Percentiles rank a stretch among this genome's conserved stretches.
phyloP scores from a whole-genome alignment of 192 early-diverging fungal genomes.

The Coemansia reversa region DNA sequence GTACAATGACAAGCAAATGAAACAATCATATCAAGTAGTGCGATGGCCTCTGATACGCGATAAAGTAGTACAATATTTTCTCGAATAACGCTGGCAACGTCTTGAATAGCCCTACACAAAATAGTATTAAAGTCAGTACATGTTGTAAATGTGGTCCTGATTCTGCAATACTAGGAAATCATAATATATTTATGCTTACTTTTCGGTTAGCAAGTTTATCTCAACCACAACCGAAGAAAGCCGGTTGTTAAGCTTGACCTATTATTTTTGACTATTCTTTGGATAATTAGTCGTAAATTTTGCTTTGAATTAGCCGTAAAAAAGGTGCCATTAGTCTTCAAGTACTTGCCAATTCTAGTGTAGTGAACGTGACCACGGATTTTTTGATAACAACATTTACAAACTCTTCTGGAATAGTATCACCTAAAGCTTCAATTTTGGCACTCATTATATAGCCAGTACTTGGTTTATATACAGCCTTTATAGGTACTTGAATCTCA shows the following conservation, averaged over 20 bases:
- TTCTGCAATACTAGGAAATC: no score
- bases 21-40: slow-evolving; percentile 72
- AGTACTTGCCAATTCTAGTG: slow-evolving; percentile 66
- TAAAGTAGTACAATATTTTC: slow-evolving; percentile 64
- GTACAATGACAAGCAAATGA: slow-evolving; percentile 73
- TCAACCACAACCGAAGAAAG: slow-evolving; percentile 80
- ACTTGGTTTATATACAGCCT: slow-evolving; percentile 61
- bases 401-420: slow-evolving; percentile 63
- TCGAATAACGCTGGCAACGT: slow-evolving; percentile 54
- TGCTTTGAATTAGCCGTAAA: not conserved
- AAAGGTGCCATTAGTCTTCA: not conserved
- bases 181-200: slow-evolving; percentile 40
- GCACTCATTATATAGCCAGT: slow-evolving; percentile 64
- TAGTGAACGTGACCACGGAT: slow-evolving; percentile 67
- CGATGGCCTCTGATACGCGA: slow-evolving; percentile 72
- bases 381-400: slow-evolving; percentile 71
- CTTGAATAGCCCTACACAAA: slow-evolving; percentile 28
- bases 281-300: not conserved
- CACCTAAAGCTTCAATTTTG: slow-evolving; percentile 45
- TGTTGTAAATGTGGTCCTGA: no score
- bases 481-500: slow-evolving; percentile 60
- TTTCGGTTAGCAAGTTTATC: slow-evolving; percentile 78
- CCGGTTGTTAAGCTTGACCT: slow-evolving; percentile 77
- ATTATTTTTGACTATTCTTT: not conserved
- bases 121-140: not conserved